phyloP scores from a whole-genome alignment of 2,329 filamentous ascomycete genomes.

The Ophiocordyceps camponoti-rufipedis region DNA sequence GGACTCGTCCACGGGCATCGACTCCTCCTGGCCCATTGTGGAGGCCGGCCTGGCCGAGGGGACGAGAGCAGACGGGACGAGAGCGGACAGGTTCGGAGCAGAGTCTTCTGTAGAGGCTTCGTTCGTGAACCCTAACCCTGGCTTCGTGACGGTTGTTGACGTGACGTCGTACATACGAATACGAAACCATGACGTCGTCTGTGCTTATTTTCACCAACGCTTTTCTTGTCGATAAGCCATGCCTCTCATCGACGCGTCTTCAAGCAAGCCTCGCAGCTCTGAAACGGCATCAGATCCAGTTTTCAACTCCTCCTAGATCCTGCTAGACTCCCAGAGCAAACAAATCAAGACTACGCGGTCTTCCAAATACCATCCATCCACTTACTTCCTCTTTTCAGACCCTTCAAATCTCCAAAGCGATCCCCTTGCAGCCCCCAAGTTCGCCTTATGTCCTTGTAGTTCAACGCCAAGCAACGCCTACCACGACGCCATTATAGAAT shows the following conservation, averaged over 20 bases:
- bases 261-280: no score
- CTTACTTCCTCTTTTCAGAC: no score
- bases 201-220: neutral
- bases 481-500: slow-evolving; percentile 6
- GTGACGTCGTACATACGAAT: neutral
- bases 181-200: neutral
- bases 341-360: neutral
- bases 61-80: neutral
- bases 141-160: no score
- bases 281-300: no score
- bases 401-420: neutral
- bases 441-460: neutral
- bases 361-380: neutral
- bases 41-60: slow-evolving; percentile 5
- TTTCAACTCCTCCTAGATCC: no score
- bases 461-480: slow-evolving; percentile 19
- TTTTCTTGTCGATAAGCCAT: neutral
- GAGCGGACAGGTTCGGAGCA: no score
- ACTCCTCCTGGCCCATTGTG: slow-evolving; percentile 80
- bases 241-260: no score
- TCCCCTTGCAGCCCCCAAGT: neutral
- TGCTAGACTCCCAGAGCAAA: neutral
- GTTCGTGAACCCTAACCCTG: no score
- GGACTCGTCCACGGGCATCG: slow-evolving; percentile 42
- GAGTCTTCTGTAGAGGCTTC: no score